Base-by-base conservation (phyloP, 2,329 filamentous ascomycete genomes). In the Arthrinium puccinioides region DNA sequence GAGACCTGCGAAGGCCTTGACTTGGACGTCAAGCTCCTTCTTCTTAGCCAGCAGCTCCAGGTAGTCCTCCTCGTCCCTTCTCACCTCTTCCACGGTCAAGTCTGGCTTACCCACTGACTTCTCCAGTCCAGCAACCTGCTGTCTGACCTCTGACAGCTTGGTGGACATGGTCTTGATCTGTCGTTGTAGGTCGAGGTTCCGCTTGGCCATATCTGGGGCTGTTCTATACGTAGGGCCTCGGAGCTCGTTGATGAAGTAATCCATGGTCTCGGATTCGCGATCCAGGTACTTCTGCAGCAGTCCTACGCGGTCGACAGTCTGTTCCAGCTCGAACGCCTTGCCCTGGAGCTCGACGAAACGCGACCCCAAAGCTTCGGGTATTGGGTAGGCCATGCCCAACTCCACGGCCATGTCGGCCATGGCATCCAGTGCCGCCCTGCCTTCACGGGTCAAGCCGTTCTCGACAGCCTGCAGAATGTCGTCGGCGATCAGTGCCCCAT, bases 141-240 rank as follows among this genome's bases (percentile, higher is more conserved):
- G 74, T 32, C 66, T 63, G 41, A 85, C 75, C 51, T 92, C 86
- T 13, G 76, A 75, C 2, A 89, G 65, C 48, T 82, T 82, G 3
- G 76, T 63, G 11, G 70, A 63, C 25, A 86, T 65, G n/a, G 74
- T 62, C 54, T 87, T 87, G 33, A 82, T 75, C 39, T 72, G 78
- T 38, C 84, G 78, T 45, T 81, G 78, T 60, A 84, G 76, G 35
- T 92, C 82, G 4, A 81, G 69, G n/a, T 87, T 90, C 46, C 82
- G 73, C 46, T 78, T 77, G 9, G 77, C 74, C 4, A 89, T 62
- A 43, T 78, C 67, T 0, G 74, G 52, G 0, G 77, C 60, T 0
- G 75, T 71, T 13, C 74, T 68, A 49, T 76, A 82, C 11, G 57
- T 56, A 6, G 67, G 61, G 16, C 57, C 54, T 18, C 61, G 57